Evolutionary conservation across 257 asterid genomes (phyloP).

Genomic region (Verbena officinalis): DNA sequence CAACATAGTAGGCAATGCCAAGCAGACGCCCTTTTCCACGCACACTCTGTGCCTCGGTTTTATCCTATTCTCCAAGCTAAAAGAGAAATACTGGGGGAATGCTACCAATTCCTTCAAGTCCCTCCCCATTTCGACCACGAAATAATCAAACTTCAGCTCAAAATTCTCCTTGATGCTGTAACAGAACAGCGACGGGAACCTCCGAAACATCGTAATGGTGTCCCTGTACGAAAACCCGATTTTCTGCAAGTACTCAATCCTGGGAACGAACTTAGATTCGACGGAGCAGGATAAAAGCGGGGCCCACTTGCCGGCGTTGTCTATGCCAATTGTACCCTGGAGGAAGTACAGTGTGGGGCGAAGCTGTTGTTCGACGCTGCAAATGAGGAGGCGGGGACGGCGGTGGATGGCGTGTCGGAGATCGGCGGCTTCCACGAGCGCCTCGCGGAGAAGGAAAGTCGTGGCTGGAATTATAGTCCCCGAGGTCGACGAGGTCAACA

Average conservation of each 20-base stretch:
- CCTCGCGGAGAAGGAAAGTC: conserved; percentile 88
- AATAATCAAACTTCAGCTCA: conserved; percentile 79
- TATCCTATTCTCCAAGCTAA: conserved; percentile 85
- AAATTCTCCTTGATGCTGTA: conserved; percentile 82
- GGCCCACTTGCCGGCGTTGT: conserved; percentile 59
- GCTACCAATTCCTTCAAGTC: conserved; percentile 71
- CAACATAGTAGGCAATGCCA: conserved; percentile 83
- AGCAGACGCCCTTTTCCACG: conserved; percentile 74
- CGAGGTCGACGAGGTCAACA: conserved; percentile 52
- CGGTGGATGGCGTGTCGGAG: conserved; percentile 82
- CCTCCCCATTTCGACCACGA: conserved; percentile 92
- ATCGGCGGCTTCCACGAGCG: conserved; percentile 46
- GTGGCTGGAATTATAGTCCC: conserved; percentile 58
- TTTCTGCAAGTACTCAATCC: conserved; percentile 70
- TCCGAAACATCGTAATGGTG: conserved; percentile 61
- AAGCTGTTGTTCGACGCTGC: conserved; percentile 61
- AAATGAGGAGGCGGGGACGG: conserved; percentile 76
- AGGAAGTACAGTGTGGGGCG: conserved; percentile 88
- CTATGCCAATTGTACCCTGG: conserved; percentile 76
- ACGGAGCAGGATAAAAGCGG: conserved; percentile 77
- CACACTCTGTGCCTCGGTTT: conserved; percentile 80
- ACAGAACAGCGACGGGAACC: conserved; percentile 84
- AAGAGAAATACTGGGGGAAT: conserved; percentile 91
- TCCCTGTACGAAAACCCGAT: conserved; percentile 72
- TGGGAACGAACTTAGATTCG: conserved; percentile 74